Base-by-base conservation (phyloP, 2,329 filamentous ascomycete species). In the Aspergillus sp. region DNA sequence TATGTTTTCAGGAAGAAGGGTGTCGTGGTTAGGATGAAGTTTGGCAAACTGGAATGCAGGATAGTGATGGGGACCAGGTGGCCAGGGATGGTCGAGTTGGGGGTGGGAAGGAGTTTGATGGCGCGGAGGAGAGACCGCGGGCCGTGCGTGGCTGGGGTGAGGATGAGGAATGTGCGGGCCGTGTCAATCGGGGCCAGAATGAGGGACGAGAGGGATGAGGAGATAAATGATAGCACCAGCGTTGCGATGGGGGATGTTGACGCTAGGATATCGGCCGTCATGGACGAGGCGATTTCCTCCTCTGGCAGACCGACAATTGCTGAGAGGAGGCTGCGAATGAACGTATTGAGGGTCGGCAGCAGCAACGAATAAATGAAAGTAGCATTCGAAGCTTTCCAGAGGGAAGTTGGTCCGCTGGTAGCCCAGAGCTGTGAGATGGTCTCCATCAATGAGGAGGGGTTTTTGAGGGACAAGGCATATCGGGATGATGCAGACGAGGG, bases 361-460 rank as follows among this genome's bases (percentile, higher is more conserved):
- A 97, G 77, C 42, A 96, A 81, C 0, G 84, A 87, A 70, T 97
- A 95, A 44, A 97, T 76, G 62, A 97, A 98, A 1, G 90, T 94
- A 12, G 87, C 83, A 64, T 97, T 97, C 33, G 90, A 88, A 7
- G 85, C 80, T 67, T 96, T 96, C 90, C 91, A 98, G 4, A 96
- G 84, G 4, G 93, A 93, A 78, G 90, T 90, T 0, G 85, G 85
- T 32, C 90, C 88, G 64, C 95, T 91, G 57, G 86, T 91, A 43
- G 85, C 79, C 88, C 93, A 97, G 17, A 97, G 73, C 64, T 94
- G 86, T 5, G 84, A 84, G 51, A 98, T 81, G 2, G 93, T 88
- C 56, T 95, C 89, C 58, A 90, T 80, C 49, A 97, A 76, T 1
- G 90, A 91, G 63, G 91, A 86, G 9, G 87, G 76, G 50, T 84